These are phyloP conservation scores for Sporobolus alterniflorus DNA, from an alignment of 202 grass and related monocot species.

Conservation along the genomic window DNA sequence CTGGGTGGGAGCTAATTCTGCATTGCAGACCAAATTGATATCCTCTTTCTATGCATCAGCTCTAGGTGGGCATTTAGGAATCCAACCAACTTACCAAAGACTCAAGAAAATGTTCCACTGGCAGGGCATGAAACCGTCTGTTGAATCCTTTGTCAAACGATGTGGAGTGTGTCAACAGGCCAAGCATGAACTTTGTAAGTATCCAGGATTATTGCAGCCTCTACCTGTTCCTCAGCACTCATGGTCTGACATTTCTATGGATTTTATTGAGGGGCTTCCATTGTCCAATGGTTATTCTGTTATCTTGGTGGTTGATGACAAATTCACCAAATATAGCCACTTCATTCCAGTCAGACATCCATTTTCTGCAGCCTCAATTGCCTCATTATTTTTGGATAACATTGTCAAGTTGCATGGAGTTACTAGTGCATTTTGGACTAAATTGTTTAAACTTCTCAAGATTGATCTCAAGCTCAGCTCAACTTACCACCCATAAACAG, in stretches of 20 bases:
- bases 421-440: fast-evolving
- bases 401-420: not conserved
- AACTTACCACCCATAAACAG: too few species aligned
- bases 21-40: too few species aligned
- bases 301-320: not conserved
- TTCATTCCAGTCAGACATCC: not conserved
- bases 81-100: not conserved
- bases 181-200: too few species aligned
- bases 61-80: not conserved
- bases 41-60: too few species aligned
- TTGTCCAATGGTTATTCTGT: too few species aligned
- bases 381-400: too few species aligned
- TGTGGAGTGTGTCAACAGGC: not conserved
- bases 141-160: not conserved
- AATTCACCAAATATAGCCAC: not conserved
- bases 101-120: not conserved
- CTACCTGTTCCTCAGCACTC: too few species aligned
- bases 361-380: not conserved
- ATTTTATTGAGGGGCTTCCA: too few species aligned
- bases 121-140: not conserved
- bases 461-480: too few species aligned
- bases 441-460: not conserved
- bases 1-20: too few species aligned
- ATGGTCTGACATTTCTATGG: too few species aligned
- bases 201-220: too few species aligned